A percentile compares a stretch with the other conserved stretches of the same genome.
Evolutionary conservation across 2,329 filamentous ascomycete genomes (phyloP).

Genomic region (Zalaria obscura): DNA sequence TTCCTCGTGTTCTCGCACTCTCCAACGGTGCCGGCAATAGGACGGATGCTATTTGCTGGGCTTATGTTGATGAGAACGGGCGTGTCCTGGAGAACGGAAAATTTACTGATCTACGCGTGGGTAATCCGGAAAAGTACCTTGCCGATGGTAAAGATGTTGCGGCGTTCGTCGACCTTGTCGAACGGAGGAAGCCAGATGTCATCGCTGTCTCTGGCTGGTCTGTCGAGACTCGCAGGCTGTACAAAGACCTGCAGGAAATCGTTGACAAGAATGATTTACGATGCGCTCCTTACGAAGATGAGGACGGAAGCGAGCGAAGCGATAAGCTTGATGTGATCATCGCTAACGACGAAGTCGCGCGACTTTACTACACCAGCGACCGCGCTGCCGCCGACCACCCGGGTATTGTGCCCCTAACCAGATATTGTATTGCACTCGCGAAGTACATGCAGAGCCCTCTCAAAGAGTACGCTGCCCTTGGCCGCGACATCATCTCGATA

Average conservation of each 20-base stretch:
- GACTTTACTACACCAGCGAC: constrained; percentile 82
- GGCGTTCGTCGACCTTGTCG: constrained; percentile 64
- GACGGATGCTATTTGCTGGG: constrained; percentile 73
- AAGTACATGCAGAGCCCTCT: constrained; percentile 91
- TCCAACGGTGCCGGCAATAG: constrained; percentile 75
- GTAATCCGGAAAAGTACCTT: constrained; percentile 51
- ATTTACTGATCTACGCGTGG: constrained; percentile 59
- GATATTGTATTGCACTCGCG: constrained; percentile 81
- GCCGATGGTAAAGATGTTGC: constrained; percentile 50
- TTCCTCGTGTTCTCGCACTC: constrained; percentile 72
- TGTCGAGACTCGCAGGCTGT: constrained; percentile 70
- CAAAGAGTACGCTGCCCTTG: constrained; percentile 89
- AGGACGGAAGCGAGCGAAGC: constrained; percentile 54
- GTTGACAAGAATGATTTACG: constrained; percentile 65
- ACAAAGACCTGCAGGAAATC: constrained; percentile 66
- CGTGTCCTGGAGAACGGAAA: constrained; percentile 80
- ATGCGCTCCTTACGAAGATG: constrained; percentile 71
- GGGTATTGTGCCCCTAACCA: constrained; percentile 58
- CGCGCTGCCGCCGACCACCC: constrained; percentile 71
- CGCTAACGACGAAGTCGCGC: constrained; percentile 93
- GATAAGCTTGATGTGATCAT: constrained; percentile 79
- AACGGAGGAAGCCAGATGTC: constrained; percentile 73
- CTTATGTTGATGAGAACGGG: constrained; percentile 86
- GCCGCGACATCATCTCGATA: constrained; percentile 74
- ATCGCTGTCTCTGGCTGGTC: constrained; percentile 81